phyloP scores from a whole-genome alignment of 495 filamentous ascomycete genomes.

The Parathielavia hyrcaniae region DNA sequence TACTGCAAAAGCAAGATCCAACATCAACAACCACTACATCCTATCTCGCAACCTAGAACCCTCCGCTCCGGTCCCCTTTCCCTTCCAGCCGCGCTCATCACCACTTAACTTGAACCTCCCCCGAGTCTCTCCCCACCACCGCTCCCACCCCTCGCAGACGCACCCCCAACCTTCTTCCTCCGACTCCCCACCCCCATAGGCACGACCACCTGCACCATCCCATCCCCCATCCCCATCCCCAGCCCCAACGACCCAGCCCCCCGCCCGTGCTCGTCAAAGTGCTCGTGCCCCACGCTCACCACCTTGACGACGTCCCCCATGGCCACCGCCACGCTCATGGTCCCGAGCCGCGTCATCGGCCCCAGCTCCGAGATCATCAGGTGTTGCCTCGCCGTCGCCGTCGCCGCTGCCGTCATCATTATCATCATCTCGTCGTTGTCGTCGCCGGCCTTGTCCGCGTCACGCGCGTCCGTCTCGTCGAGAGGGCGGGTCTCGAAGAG shows the following conservation, averaged over 20 bases:
- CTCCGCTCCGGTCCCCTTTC: too few relatives aligned
- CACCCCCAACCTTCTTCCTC: slow-evolving; percentile 20
- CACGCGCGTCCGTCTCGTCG: slow-evolving; percentile 13
- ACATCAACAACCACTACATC: too few relatives aligned
- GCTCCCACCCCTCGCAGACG: neutral
- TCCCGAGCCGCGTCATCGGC: slow-evolving; percentile 53
- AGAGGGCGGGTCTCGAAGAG: slow-evolving; percentile 37
- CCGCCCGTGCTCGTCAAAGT: slow-evolving; percentile 41
- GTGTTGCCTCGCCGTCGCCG: slow-evolving; percentile 30
- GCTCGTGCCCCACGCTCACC: slow-evolving; percentile 55
- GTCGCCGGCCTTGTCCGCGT: too few relatives aligned
- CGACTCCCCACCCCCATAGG: slow-evolving; percentile 25
- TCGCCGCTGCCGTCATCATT: too few relatives aligned
- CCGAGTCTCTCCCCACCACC: neutral
- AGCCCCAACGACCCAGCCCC: slow-evolving; percentile 12
- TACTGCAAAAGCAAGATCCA: neutral
- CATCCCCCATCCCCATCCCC: slow-evolving; percentile 24
- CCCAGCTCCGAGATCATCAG: slow-evolving; percentile 56
- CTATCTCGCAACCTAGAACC: too few relatives aligned
- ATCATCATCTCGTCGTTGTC: too few relatives aligned
- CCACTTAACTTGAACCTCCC: neutral
- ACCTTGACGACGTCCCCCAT: slow-evolving; percentile 64
- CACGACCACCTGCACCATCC: slow-evolving; percentile 12
- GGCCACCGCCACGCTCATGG: slow-evolving; percentile 54
- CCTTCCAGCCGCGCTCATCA: too few relatives aligned